A percentile compares a stretch with the other conserved stretches of the same genome.
Conservation (phyloP, 2,329 filamentous ascomycete species). For the Arthrocladium fulminans region DNA sequence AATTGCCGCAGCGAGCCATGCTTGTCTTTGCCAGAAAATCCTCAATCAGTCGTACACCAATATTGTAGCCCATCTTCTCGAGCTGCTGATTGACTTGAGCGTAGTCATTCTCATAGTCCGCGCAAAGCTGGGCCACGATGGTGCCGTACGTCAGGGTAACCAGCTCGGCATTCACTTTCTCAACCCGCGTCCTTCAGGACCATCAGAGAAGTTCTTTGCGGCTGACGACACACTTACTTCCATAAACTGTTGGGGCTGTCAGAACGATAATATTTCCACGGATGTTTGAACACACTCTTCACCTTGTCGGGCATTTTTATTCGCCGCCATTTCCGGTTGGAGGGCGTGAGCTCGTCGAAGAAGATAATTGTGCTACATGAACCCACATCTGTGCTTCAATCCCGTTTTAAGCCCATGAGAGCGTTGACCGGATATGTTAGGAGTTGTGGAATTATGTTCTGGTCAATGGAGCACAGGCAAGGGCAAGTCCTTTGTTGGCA, state of each 20-base stretch:
- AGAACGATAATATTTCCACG: not conserved
- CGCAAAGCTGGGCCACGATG: conserved; percentile 91
- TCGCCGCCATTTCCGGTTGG: conserved; percentile 15
- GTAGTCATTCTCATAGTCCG: conserved; percentile 92
- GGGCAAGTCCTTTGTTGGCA: too few relatives aligned
- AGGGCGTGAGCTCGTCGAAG: not conserved
- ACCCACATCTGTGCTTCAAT: not conserved
- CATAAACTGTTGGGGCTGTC: conserved; percentile 55
- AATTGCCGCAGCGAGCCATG: conserved; percentile 80
- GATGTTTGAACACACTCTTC: conserved; percentile 57
- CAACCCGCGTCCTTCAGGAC: conserved; percentile 67
- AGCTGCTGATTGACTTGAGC: conserved; percentile 93
- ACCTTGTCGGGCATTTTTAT: conserved; percentile 58
- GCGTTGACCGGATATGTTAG: too few relatives aligned
- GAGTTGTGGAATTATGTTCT: too few relatives aligned
- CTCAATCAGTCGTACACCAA: conserved; percentile 88
- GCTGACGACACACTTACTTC: conserved; percentile 59
- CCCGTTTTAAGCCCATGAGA: too few relatives aligned
- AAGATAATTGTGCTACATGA: not conserved
- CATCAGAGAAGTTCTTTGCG: conserved; percentile 4
- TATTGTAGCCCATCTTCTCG: conserved; percentile 99
- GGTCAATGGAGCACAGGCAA: too few relatives aligned
- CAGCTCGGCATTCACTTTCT: conserved; percentile 96
- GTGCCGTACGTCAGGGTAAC: conserved; percentile 97
- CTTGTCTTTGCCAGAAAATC: conserved; percentile 96